These are phyloP conservation scores for Rosa hybrid DNA, from an alignment of 331 rosid genomes.

Conservation along the genomic window DNA sequence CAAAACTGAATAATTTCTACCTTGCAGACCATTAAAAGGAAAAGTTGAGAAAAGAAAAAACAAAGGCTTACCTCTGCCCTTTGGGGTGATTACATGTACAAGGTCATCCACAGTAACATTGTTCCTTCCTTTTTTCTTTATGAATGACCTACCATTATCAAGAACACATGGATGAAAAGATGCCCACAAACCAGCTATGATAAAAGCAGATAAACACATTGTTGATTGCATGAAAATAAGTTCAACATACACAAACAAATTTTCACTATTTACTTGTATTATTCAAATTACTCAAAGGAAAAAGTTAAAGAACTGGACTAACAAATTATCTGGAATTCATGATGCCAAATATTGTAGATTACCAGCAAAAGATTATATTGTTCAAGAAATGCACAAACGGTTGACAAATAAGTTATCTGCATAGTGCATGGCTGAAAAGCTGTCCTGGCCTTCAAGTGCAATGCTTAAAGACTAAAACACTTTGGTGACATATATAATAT, in stretches of 20 bases:
- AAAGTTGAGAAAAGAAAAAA: background rate
- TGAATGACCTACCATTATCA: constrained; percentile 50
- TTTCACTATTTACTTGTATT: background rate
- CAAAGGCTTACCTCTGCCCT: constrained; percentile 64
- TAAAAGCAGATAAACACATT: background rate
- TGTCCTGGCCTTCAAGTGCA: background rate
- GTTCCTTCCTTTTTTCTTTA: constrained; percentile 85
- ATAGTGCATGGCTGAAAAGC: background rate
- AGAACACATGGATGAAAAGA: background rate
- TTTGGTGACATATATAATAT: background rate
- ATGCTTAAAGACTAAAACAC: background rate
- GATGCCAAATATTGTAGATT: background rate
- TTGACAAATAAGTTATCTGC: background rate
- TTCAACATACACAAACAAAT: background rate
- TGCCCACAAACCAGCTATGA: background rate
- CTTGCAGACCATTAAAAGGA: background rate
- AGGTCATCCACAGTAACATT: constrained; percentile 84
- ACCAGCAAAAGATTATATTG: background rate
- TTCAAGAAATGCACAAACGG: background rate
- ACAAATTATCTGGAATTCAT: background rate
- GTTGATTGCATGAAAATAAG: background rate
- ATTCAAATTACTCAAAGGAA: background rate
- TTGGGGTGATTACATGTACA: constrained; percentile 75
- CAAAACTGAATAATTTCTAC: background rate
- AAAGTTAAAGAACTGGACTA: background rate